Evolutionary conservation across 352 stramenopile species (phyloP).

Genomic region (Aphanomyces cochlioides): DNA sequence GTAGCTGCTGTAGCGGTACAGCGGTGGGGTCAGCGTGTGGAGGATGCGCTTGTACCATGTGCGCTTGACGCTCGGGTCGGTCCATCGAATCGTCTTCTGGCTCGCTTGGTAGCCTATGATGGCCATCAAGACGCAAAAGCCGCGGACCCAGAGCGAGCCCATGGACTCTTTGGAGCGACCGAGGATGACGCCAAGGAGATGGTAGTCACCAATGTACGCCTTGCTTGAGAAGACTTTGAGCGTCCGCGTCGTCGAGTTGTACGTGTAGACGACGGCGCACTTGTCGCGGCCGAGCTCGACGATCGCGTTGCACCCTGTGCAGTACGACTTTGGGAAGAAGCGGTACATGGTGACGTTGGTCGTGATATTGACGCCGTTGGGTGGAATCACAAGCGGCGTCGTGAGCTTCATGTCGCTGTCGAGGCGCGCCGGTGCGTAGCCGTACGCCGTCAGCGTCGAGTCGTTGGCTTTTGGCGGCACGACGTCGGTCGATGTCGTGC

Average conservation of each 20-base stretch:
- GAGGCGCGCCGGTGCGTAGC: conserved; percentile 4
- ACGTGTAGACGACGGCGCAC: background rate
- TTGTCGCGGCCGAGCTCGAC: conserved; percentile 6
- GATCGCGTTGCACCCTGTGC: conserved; percentile 21
- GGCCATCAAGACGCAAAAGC: conserved; percentile 6
- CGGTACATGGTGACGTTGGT: conserved; percentile 21
- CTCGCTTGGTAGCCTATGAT: conserved; percentile 13
- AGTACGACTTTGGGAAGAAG: conserved; percentile 9
- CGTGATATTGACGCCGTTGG: background rate
- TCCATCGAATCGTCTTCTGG: conserved; percentile 20
- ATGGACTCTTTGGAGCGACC: background rate
- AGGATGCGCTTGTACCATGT: background rate
- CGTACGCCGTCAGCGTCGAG: background rate
- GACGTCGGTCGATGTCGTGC: background rate
- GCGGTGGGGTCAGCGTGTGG: background rate
- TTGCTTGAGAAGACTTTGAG: background rate
- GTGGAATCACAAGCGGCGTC: background rate
- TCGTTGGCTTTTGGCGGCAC: background rate
- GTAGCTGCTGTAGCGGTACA: conserved; percentile 16
- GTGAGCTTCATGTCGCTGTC: conserved; percentile 20
- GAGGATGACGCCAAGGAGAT: conserved; percentile 12
- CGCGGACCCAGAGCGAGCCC: background rate
- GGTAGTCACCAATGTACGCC: background rate
- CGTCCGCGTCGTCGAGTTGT: conserved; percentile 9
- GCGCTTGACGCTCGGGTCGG: background rate